Evolutionary conservation across 805 yeast genomes (phyloP).

Genomic region (Hanseniaspora thailandica): DNA sequence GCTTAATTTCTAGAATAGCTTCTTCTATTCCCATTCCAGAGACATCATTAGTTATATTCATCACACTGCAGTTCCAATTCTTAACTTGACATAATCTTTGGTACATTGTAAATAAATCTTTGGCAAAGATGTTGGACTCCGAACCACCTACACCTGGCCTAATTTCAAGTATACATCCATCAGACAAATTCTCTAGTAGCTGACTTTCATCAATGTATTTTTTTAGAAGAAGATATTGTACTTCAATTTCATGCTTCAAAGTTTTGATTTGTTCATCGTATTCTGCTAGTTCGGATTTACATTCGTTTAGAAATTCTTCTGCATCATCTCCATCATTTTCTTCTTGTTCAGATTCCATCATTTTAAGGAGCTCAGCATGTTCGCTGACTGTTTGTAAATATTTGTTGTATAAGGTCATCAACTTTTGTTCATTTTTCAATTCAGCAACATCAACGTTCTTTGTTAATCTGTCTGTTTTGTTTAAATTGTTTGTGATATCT

Average conservation of each 20-base stretch:
- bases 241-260: slow-evolving; percentile 36
- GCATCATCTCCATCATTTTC: slow-evolving; percentile 15
- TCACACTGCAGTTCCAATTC: slow-evolving; percentile 54
- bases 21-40: slow-evolving; percentile 60
- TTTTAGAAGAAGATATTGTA: slow-evolving; percentile 56
- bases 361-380: slow-evolving; percentile 24
- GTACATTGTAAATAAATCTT: slow-evolving; percentile 74
- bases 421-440: neutral
- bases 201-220: slow-evolving; percentile 52
- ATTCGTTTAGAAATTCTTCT: slow-evolving; percentile 40
- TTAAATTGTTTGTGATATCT: neutral
- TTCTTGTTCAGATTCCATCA: slow-evolving; percentile 38
- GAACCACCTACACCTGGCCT: slow-evolving; percentile 95
- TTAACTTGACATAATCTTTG: slow-evolving; percentile 50
- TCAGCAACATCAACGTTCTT: neutral
- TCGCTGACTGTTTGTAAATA: neutral
- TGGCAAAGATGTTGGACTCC: slow-evolving; percentile 81
- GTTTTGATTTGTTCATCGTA: slow-evolving; percentile 35
- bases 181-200: slow-evolving; percentile 20
- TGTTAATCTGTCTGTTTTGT: neutral
- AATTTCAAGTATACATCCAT: slow-evolving; percentile 68
- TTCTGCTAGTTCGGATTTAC: slow-evolving; percentile 44
- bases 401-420: neutral
- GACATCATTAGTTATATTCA: slow-evolving; percentile 45
- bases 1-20: slow-evolving; percentile 53